Base-by-base conservation (phyloP, 352 stramenopile genomes). In the Pythium apleroticum region DNA sequence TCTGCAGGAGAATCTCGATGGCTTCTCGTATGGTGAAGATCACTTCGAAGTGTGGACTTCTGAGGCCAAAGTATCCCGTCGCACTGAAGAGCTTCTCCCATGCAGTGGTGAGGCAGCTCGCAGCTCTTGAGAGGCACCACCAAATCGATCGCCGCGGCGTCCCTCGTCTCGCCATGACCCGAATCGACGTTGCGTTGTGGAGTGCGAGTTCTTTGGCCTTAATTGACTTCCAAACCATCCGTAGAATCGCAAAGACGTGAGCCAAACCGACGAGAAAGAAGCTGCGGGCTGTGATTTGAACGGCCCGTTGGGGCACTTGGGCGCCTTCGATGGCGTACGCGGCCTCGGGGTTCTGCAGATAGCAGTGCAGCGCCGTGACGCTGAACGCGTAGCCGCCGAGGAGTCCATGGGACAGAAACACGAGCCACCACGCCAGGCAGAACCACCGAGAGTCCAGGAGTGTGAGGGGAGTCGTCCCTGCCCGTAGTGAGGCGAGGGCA, bases 21-120 rank as follows among this genome's bases (percentile, higher is more conserved):
- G 41, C 10, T 22, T 63, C 56, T 0, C 41, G 56, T 6, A 45
- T 24, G 10, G 53, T 33, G 43, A 66, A 71, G 4, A 66, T 11
- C 1, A 14, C 48, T 6, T 68, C 62, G 53, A 68, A 68, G 25
- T 63, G 31, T 15, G 45, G 35, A 0, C 28, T 15, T 25, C 33
- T 52, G n/a, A 65, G 48, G 11, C 64, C 56, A 28, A 71, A 71
- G 41, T 63, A 57, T 7, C 52, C 63, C n/a, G 39, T 58, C 1
- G 37, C 11, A n/a, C 49, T 22, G 27, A 63, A 65, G 4, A 70
- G 39, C 24, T 17, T 20, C 11, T 28, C 22, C 60, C 60, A 60
- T 5, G 20, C n/a, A 3, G 19, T 6, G 0, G 9, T 27, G 19
- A 41, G 5, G 4, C 7, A 2, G 2, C 49, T 28, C 35, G 28